Conservation (phyloP, 1,284 basidiomycete species). For the Irpex lacteus region DNA sequence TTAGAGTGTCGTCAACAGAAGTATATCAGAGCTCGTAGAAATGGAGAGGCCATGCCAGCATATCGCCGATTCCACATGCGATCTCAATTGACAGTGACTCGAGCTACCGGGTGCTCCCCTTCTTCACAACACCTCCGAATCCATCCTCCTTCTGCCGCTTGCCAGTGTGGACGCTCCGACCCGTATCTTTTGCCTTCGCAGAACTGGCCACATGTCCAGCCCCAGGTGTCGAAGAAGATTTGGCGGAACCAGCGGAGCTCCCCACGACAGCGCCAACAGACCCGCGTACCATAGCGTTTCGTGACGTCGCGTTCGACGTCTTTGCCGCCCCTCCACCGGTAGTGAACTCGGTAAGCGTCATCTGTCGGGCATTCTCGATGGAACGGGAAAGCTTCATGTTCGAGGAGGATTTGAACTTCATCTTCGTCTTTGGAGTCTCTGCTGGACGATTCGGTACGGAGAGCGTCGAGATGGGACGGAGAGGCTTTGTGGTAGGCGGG, state of each 20-base stretch:
- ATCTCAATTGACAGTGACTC: neutral
- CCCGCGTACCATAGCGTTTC: neutral
- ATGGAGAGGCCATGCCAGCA: neutral
- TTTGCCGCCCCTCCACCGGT: neutral
- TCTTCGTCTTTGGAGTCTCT: slow-evolving; percentile 1
- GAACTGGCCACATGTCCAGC: neutral
- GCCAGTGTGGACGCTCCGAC: neutral
- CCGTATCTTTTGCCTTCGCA: neutral
- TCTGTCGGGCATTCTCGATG: neutral
- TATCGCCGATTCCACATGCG: too few species aligned
- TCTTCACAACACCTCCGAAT: slow-evolving; percentile 13
- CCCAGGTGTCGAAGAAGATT: neutral
- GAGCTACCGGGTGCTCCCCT: slow-evolving; percentile 4
- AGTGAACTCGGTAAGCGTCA: neutral
- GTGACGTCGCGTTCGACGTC: neutral
- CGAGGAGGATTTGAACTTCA: neutral
- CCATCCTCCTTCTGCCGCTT: neutral
- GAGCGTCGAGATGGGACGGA: slow-evolving; percentile 35
- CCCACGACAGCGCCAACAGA: neutral
- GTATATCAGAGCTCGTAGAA: neutral
- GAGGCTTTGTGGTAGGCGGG: slow-evolving; percentile 20
- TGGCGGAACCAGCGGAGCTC: neutral
- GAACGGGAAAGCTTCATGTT: neutral
- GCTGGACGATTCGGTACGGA: slow-evolving; percentile 17
- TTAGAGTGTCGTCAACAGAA: too few species aligned